Conservation (phyloP, 116 monocot genomes). For the Dioscorea cayenensis region DNA sequence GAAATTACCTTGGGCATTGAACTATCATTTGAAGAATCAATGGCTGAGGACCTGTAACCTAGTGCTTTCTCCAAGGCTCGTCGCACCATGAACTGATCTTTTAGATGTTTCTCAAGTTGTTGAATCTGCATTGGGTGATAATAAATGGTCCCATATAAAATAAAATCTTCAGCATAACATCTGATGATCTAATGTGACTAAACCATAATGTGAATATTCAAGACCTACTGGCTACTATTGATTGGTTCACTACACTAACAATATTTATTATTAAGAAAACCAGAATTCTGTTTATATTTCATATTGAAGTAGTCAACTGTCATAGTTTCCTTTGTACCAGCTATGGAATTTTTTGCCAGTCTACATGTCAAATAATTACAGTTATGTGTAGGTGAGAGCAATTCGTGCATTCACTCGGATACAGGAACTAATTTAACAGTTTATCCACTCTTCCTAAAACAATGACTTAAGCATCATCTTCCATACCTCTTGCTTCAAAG, state of each 20-base stretch:
- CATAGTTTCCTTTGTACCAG: too few species aligned
- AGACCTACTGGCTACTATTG: not conserved
- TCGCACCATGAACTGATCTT: slow-evolving; percentile 57
- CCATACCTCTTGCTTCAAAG: slow-evolving; percentile 47
- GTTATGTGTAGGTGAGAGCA: not conserved
- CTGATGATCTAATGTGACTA: not conserved
- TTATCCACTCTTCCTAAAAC: too few species aligned
- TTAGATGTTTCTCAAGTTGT: slow-evolving; percentile 73
- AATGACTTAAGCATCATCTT: not conserved
- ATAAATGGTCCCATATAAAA: not conserved
- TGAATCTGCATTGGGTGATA: slow-evolving; percentile 42
- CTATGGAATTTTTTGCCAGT: too few species aligned
- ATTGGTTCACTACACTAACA: not conserved
- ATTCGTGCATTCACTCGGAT: not conserved
- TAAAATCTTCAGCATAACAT: not conserved
- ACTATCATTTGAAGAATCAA: slow-evolving; percentile 30
- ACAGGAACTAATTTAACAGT: not conserved
- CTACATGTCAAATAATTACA: not conserved
- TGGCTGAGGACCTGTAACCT: slow-evolving; percentile 32
- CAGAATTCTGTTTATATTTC: too few species aligned
- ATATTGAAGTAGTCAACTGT: too few species aligned
- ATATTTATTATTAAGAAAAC: too few species aligned
- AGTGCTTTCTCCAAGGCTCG: slow-evolving; percentile 55
- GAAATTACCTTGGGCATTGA: slow-evolving; percentile 58
- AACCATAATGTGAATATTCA: not conserved